Conservation (phyloP, 805 yeast species). For the Yamadazyma tumulicola region DNA sequence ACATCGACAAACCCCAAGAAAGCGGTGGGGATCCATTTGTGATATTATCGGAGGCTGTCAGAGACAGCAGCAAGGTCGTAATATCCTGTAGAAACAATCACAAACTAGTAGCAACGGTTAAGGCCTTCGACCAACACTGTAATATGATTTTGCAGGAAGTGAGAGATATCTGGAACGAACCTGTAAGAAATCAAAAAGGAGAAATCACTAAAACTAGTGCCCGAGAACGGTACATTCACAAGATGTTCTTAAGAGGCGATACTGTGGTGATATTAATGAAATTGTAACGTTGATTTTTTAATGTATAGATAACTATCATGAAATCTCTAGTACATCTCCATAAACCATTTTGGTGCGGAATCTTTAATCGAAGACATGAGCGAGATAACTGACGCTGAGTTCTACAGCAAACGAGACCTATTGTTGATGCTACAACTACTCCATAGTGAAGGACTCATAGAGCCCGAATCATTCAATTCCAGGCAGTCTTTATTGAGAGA, state of each 20-base stretch:
- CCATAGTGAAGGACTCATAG: constrained; percentile 29
- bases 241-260: constrained; percentile 92
- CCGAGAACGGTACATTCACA: constrained; percentile 73
- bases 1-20: no score
- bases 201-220: constrained; percentile 64
- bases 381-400: constrained; percentile 1
- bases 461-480: constrained; percentile 16
- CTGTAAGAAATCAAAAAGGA: constrained; percentile 59
- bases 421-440: constrained; percentile 37
- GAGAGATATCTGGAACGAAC: constrained; percentile 79
- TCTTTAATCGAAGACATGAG: neutral
- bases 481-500: constrained; percentile 14
- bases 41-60: constrained; percentile 75
- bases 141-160: constrained; percentile 91
- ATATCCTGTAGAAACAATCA: constrained; percentile 92
- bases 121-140: constrained; percentile 94
- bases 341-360: neutral
- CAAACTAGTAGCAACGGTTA: constrained; percentile 82
- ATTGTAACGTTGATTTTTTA: constrained; percentile 15
- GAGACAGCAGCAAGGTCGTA: constrained; percentile 70
- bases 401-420: constrained; percentile 22
- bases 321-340: neutral
- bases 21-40: no score
- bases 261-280: constrained; percentile 82
- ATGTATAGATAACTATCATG: neutral